Conservation (phyloP, 1,284 basidiomycete genomes). For the Apiotrichum montevideense region DNA sequence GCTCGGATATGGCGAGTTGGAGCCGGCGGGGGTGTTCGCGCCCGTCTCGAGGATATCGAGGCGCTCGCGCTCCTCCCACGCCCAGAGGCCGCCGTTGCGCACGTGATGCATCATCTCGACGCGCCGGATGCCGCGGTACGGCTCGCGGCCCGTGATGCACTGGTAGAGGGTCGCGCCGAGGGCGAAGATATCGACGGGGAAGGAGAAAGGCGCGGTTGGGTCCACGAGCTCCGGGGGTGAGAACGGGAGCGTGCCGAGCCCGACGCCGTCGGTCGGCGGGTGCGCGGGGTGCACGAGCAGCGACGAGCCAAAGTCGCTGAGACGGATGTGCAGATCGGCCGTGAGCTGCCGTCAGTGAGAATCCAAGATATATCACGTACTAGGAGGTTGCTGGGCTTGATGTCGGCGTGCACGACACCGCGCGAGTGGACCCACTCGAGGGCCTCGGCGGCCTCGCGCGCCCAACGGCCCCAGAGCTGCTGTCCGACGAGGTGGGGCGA, state of each 20-base stretch:
- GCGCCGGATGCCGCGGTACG: constrained; percentile 45
- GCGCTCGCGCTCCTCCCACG: constrained; percentile 46
- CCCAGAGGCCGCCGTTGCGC: constrained; percentile 48
- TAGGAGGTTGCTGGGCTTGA: constrained; percentile 47
- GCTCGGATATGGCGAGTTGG: constrained; percentile 29
- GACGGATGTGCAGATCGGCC: constrained; percentile 39
- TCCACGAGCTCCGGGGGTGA: constrained; percentile 51
- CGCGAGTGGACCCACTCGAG: constrained; percentile 48
- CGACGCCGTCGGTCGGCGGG: constrained; percentile 47
- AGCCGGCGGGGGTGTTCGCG: constrained; percentile 12
- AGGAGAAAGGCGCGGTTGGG: constrained; percentile 45
- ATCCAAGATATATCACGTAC: constrained; percentile 21
- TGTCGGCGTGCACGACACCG: constrained; percentile 49
- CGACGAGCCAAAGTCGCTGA: constrained; percentile 51
- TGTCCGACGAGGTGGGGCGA: constrained; percentile 40
- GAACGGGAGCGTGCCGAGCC: constrained; percentile 51
- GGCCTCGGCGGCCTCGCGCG: constrained; percentile 42
- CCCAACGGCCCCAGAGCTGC: constrained; percentile 44
- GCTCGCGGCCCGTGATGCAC: constrained; percentile 49
- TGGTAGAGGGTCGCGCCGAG: constrained; percentile 51
- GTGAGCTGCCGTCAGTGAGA: constrained; percentile 32
- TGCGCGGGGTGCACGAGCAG: constrained; percentile 45
- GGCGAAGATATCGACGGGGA: constrained; percentile 50
- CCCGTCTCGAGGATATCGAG: constrained; percentile 19
- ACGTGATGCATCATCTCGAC: constrained; percentile 50